A percentile compares a stretch with the other conserved stretches of the same genome.
phyloP scores from a whole-genome alignment of 176 grass and related monocot species.

The Chrysopogon serrulatus region DNA sequence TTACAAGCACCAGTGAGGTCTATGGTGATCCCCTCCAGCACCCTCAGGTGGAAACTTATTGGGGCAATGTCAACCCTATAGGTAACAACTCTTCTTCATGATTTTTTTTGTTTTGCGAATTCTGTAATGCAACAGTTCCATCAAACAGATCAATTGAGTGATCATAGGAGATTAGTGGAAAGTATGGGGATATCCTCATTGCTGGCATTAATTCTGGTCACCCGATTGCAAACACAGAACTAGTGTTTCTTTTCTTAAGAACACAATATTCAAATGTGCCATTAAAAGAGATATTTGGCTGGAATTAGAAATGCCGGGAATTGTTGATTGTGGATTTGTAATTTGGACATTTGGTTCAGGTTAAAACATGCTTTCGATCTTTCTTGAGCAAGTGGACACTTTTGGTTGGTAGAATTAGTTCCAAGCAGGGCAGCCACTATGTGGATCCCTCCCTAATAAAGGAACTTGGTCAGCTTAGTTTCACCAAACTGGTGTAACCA shows the following conservation, averaged over 20 bases:
- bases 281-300: constrained; percentile 7
- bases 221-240: not conserved
- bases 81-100: constrained; percentile 36
- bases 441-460: constrained; percentile 12
- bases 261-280: not conserved
- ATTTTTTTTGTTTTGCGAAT: not conserved
- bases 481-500: constrained; percentile 4
- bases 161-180: not conserved
- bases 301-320: not conserved
- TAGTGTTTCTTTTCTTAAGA: not conserved
- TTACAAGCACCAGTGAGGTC: constrained; percentile 84
- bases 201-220: not conserved
- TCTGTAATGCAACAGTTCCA: not conserved
- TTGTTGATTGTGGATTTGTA: not conserved
- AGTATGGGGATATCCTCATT: not conserved
- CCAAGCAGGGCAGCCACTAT: not conserved
- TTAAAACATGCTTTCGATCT: constrained; percentile 4
- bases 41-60: constrained; percentile 89
- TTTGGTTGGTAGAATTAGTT: constrained; percentile 8
- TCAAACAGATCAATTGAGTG: not conserved
- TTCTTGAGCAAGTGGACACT: not conserved
- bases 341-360: not conserved
- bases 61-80: constrained; percentile 95
- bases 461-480: not conserved
- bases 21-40: constrained; percentile 86